phyloP scores from a whole-genome alignment of 2,329 filamentous ascomycete genomes.

The Fusarium nematophilum region DNA sequence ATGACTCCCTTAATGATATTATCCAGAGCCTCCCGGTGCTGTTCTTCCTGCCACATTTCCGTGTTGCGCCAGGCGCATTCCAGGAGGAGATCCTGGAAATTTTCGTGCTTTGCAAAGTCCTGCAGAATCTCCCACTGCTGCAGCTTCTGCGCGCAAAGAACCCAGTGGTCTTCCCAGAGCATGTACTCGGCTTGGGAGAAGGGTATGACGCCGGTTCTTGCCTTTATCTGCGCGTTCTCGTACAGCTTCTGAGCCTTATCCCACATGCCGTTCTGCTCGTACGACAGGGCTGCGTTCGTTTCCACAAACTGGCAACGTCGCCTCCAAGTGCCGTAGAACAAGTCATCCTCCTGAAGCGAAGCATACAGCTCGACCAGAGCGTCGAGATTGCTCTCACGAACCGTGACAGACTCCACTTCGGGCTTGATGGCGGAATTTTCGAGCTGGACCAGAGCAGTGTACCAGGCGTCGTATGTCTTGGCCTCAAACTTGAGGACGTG shows the following conservation, averaged over 20 bases:
- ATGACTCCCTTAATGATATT: constrained; percentile 96
- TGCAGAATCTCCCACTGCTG: constrained; percentile 99
- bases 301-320: constrained; percentile 96
- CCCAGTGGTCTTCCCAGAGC: constrained; percentile 99
- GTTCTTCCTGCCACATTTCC: constrained; percentile 91
- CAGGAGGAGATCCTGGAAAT: constrained; percentile 93
- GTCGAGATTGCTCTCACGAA: constrained; percentile 94
- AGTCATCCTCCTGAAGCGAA: constrained; percentile 90
- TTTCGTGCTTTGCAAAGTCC: constrained; percentile 98
- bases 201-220: constrained; percentile 92
- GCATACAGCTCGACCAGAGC: constrained; percentile 95
- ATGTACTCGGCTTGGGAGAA: constrained; percentile 98
- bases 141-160: constrained; percentile 95
- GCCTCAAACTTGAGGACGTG: constrained; percentile 97
- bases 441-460: constrained; percentile 89
- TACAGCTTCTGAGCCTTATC: constrained; percentile 98
- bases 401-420: constrained; percentile 82
- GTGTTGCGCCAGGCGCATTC: constrained; percentile 96
- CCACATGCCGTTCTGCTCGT: constrained; percentile 99
- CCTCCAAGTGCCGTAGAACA: constrained; percentile 98
- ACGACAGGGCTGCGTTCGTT: constrained; percentile 95
- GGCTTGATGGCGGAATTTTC: constrained; percentile 90
- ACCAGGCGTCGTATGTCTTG: constrained; percentile 96
- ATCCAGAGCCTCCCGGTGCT: constrained; percentile 90
- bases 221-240: constrained; percentile 96